Conservation (phyloP, 768 basidiomycete species). For the Crassisporium funariophilum region DNA sequence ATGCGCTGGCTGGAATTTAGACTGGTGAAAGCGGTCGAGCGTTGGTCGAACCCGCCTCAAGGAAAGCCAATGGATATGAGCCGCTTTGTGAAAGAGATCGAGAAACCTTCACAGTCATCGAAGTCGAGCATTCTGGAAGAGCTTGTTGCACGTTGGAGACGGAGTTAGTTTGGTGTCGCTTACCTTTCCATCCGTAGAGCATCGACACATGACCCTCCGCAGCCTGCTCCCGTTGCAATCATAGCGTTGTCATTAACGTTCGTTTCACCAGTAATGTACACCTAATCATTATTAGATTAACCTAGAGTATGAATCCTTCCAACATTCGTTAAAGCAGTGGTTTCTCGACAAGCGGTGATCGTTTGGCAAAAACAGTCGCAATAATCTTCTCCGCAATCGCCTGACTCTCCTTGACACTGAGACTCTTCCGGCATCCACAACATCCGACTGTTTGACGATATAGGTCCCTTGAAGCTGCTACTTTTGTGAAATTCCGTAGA, state of each 20-base stretch:
- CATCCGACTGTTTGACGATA: conserved; percentile 32
- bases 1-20: conserved; percentile 63
- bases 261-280: too few relatives aligned
- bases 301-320: not conserved
- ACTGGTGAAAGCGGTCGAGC: conserved; percentile 48
- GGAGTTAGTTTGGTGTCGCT: not conserved
- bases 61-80: conserved; percentile 23
- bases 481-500: conserved; percentile 33
- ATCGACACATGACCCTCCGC: not conserved
- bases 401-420: conserved; percentile 24
- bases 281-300: too few relatives aligned
- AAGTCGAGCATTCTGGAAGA: not conserved
- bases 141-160: not conserved
- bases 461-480: conserved; percentile 33
- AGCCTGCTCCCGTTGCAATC: too few relatives aligned
- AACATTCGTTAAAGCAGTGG: conserved; percentile 1
- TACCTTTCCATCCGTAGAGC: not conserved
- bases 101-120: conserved; percentile 9
- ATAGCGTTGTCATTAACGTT: too few relatives aligned
- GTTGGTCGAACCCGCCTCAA: conserved; percentile 36
- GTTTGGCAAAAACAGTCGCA: conserved; percentile 17
- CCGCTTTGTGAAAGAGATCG: conserved; percentile 34
- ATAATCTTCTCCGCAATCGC: conserved; percentile 25
- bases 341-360: conserved; percentile 2
- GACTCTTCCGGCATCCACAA: conserved; percentile 23